phyloP scores from a whole-genome alignment of 257 asterid species.

The Lithospermum erythrorhizon region DNA sequence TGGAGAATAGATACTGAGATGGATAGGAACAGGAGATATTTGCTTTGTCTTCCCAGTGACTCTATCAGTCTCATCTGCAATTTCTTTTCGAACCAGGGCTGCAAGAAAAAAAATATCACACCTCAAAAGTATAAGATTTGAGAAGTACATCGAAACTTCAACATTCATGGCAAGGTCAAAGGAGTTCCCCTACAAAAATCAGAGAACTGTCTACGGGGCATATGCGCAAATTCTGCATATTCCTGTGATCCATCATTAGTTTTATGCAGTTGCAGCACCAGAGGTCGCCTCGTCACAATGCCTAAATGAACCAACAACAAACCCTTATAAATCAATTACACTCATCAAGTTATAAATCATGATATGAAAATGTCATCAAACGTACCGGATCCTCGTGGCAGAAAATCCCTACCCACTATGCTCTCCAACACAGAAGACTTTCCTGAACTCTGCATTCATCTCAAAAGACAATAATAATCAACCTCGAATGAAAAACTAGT shows the following conservation, averaged over 20 bases:
- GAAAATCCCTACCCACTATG: conserved; percentile 87
- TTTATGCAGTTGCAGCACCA: conserved; percentile 81
- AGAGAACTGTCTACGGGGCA: conserved; percentile 48
- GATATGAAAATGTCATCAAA: neutral
- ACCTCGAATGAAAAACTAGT: neutral
- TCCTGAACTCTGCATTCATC: conserved; percentile 71
- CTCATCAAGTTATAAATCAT: too few species aligned
- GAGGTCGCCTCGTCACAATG: conserved; percentile 86
- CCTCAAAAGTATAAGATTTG: too few species aligned
- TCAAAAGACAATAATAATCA: conserved; percentile 8
- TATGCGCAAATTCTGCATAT: conserved; percentile 83
- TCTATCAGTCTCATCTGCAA: conserved; percentile 88
- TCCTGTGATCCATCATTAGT: conserved; percentile 57
- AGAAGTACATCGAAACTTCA: too few species aligned
- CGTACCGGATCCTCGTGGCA: conserved; percentile 95
- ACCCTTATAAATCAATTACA: neutral
- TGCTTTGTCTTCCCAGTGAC: conserved; percentile 73
- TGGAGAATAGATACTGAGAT: conserved; percentile 84
- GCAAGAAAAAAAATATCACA: conserved; percentile 16
- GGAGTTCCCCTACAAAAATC: conserved; percentile 51
- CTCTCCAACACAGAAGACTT: conserved; percentile 94
- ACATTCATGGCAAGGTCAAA: too few species aligned
- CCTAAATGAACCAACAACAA: conserved; percentile 24
- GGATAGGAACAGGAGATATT: conserved; percentile 90
- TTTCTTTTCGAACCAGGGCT: conserved; percentile 80